Evolutionary conservation across 2,329 filamentous ascomycete genomes (phyloP), one percentile per base, ranked within the genome.

Genomic region (Calonectria honghensis): DNA sequence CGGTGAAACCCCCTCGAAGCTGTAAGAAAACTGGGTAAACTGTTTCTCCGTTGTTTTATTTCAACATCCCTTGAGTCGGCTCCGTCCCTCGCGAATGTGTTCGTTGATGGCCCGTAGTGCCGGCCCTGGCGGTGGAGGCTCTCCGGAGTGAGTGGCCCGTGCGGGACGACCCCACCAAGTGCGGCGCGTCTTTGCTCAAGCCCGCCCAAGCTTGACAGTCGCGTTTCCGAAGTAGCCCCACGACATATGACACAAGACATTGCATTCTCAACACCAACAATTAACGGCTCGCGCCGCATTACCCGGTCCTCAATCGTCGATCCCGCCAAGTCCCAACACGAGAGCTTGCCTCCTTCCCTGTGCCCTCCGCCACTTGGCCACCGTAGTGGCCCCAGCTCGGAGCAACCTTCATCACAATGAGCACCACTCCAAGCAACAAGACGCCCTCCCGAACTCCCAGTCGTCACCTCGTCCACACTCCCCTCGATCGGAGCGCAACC

Each of bases 401-500:
- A 41, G 24, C 35, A 31, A 3, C 35, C 2, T 41, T 65, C 72
- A 20, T 61, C 76, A 11, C 61, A 37, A 75, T 73, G 70, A 59
- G 63, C 35, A 73, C 51, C 66, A 73, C 73, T 37, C 70, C 73
- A 45, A 41, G 29, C n/a, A 73, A 71, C 57, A 76, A 71, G 64
- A 79, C 79, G 6, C 81, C 81, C 3, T 77, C 79, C 13, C 72
- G 76, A 67, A 84, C 83, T 48, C 84, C 82, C 11, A 79, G 66
- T 45, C 82, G 79, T 16, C 82, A 82, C 16, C 84, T 86, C 10
- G 73, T 88, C n/a, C 85, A 85, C 71, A 88, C 88, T 5, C 87
- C 88, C 4, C 86, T 87, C 74, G 82, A 86, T 68, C 84, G 85
- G 45, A 82, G 77, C 32, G 79, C 79, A 37, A 75, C 83, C 4